Percentiles rank a stretch among this genome's conserved stretches.
Evolutionary conservation across 805 yeast genomes (phyloP).

Genomic region (Ogataea trehalophila): DNA sequence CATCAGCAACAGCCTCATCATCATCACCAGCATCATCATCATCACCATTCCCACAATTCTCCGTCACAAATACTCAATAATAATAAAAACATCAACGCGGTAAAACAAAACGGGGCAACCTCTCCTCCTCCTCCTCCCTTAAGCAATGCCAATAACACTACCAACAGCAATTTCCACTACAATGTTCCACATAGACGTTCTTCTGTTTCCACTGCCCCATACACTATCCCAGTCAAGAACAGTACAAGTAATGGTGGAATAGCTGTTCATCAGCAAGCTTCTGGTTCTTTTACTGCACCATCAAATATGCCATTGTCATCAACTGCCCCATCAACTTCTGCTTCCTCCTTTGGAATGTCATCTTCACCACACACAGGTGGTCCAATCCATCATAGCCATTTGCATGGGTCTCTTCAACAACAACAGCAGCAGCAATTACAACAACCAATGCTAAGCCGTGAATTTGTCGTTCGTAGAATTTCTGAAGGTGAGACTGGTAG

Average conservation of each 20-base stretch:
- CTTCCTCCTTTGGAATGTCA: conserved; percentile 9
- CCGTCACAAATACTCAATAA: not conserved
- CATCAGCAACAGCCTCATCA: conserved; percentile 2
- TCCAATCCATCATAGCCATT: conserved; percentile 13
- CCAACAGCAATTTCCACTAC: conserved; percentile 10
- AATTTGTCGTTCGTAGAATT: conserved; percentile 76
- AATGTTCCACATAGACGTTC: conserved; percentile 30
- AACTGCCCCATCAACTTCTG: conserved; percentile 15
- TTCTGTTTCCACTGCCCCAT: conserved; percentile 34
- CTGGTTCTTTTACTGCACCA: not conserved
- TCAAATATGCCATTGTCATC: conserved; percentile 15
- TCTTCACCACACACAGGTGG: conserved; percentile 22
- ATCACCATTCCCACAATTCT: conserved; percentile 1
- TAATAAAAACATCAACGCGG: not conserved
- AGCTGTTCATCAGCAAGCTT: not conserved
- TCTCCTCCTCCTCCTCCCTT: not conserved
- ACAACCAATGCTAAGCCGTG: conserved; percentile 47
- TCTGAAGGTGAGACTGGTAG: conserved; percentile 86
- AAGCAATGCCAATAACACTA: not conserved
- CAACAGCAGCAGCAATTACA: conserved; percentile 25
- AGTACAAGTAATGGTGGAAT: conserved; percentile 1
- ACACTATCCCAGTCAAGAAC: conserved; percentile 30
- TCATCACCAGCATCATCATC: conserved; percentile 6
- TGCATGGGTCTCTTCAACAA: not conserved
- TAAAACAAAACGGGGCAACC: not conserved